Evolutionary conservation across 2,329 filamentous ascomycete species (phyloP).

Genomic region (Pseudogymnoascus sp.): DNA sequence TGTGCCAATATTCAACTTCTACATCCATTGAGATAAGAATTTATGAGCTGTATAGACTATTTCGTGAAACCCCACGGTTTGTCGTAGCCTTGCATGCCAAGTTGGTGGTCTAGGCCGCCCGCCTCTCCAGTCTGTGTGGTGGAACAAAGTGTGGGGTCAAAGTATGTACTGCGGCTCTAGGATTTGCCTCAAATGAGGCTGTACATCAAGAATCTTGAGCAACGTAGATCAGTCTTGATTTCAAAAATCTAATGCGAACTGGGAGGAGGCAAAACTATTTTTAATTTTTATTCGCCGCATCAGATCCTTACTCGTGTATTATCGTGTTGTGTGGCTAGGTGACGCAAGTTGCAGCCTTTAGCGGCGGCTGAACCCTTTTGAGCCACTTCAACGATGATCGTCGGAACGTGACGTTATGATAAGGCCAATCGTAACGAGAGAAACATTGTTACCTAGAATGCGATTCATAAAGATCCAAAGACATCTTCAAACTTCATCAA

Average conservation of each 20-base stretch:
- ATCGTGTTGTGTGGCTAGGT: not conserved
- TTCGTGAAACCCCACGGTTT: not conserved
- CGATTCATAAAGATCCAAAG: not conserved
- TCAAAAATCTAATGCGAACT: not conserved
- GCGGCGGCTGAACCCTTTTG: constrained; percentile 8
- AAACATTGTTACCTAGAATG: constrained; percentile 2
- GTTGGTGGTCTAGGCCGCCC: not conserved
- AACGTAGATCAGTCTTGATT: not conserved
- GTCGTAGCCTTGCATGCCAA: constrained; percentile 8
- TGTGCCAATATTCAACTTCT: not conserved
- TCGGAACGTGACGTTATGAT: constrained; percentile 1
- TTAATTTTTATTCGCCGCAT: constrained; percentile 3
- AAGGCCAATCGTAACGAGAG: not conserved
- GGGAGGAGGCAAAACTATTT: not conserved
- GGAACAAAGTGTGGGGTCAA: not conserved
- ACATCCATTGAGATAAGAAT: not conserved
- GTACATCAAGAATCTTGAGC: not conserved
- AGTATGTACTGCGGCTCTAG: not conserved
- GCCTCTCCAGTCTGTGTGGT: constrained; percentile 2
- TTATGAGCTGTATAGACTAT: not conserved
- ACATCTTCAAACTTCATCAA: not conserved
- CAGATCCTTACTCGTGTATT: not conserved
- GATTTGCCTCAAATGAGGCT: not conserved
- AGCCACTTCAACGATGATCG: constrained; percentile 5
- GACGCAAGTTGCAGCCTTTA: not conserved